Evolutionary conservation across 768 basidiomycete species (phyloP).

Genomic region (Coprinopsis cinerea): DNA sequence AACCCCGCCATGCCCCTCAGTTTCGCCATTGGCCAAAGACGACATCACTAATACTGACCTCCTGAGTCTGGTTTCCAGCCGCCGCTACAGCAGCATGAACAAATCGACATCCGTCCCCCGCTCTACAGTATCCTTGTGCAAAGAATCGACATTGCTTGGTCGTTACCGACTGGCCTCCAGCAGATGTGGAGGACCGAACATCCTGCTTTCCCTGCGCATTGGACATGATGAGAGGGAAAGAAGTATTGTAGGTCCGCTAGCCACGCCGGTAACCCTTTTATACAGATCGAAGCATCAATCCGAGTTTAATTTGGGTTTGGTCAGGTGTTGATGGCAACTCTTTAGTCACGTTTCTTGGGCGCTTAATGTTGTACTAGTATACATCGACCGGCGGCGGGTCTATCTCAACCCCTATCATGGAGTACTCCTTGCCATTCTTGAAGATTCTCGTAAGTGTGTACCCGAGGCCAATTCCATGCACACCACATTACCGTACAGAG

Average conservation of each 20-base stretch:
- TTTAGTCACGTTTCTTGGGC: too few species aligned
- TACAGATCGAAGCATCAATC: not conserved
- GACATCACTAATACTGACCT: not conserved
- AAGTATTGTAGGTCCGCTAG: not conserved
- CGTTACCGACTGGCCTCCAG: not conserved
- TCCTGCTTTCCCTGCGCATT: conserved; percentile 3
- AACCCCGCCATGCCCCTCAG: not conserved
- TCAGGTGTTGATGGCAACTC: too few species aligned
- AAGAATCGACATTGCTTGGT: conserved; percentile 4
- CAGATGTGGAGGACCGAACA: not conserved
- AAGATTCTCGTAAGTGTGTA: too few species aligned
- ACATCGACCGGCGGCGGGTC: too few species aligned
- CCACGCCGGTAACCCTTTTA: not conserved
- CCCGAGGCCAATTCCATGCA: too few species aligned
- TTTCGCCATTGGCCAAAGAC: not conserved
- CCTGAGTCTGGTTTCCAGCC: not conserved
- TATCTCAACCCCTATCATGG: too few species aligned
- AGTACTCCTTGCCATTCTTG: too few species aligned
- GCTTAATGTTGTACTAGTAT: too few species aligned
- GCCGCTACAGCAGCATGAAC: not conserved
- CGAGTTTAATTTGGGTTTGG: not conserved
- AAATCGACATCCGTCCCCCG: conserved; percentile 3
- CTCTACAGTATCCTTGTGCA: conserved; percentile 2
- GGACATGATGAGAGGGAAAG: not conserved
- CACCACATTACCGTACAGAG: too few species aligned